These are phyloP conservation scores for Melaleuca alternifolia DNA, from an alignment of 345 rosid genomes.

Conservation along the genomic window DNA sequence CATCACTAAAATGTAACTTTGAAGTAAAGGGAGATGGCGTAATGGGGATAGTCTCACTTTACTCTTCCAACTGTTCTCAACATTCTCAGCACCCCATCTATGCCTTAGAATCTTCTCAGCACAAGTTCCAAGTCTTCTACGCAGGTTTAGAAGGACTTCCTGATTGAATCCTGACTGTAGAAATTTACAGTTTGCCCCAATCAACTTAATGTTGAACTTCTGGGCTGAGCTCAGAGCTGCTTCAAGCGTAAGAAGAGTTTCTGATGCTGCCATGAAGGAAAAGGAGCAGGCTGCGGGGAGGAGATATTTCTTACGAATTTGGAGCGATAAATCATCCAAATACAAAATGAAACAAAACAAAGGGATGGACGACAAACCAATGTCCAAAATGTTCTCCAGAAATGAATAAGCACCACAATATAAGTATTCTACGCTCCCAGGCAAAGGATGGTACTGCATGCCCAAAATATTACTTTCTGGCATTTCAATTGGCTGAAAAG, in stretches of 20 bases:
- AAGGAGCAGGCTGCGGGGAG: slow-evolving; percentile 59
- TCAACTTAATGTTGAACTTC: slow-evolving; percentile 17
- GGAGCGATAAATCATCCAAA: background rate
- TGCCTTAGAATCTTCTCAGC: slow-evolving; percentile 59
- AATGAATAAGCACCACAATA: slow-evolving; percentile 54
- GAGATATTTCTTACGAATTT: background rate
- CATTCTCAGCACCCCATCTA: slow-evolving; percentile 39
- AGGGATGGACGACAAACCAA: slow-evolving; percentile 26
- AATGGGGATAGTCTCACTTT: slow-evolving; percentile 35
- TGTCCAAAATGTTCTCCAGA: slow-evolving; percentile 44
- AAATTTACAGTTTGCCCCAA: slow-evolving; percentile 22
- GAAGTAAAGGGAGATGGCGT: slow-evolving; percentile 1
- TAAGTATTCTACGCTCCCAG: slow-evolving; percentile 51
- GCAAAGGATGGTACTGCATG: slow-evolving; percentile 32
- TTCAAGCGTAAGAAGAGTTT: slow-evolving; percentile 54
- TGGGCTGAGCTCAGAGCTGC: slow-evolving; percentile 37
- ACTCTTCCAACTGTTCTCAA: slow-evolving; percentile 65
- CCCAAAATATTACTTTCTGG: slow-evolving; percentile 23
- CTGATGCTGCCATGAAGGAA: slow-evolving; percentile 60
- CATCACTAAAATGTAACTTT: background rate
- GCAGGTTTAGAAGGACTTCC: slow-evolving; percentile 24
- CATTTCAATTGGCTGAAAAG: slow-evolving; percentile 43
- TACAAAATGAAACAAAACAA: background rate
- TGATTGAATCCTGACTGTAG: slow-evolving; percentile 9
- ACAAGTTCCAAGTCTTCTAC: slow-evolving; percentile 40